Evolutionary conservation across 2,329 filamentous ascomycete species (phyloP).

Genomic region (Colletotrichum sidae): DNA sequence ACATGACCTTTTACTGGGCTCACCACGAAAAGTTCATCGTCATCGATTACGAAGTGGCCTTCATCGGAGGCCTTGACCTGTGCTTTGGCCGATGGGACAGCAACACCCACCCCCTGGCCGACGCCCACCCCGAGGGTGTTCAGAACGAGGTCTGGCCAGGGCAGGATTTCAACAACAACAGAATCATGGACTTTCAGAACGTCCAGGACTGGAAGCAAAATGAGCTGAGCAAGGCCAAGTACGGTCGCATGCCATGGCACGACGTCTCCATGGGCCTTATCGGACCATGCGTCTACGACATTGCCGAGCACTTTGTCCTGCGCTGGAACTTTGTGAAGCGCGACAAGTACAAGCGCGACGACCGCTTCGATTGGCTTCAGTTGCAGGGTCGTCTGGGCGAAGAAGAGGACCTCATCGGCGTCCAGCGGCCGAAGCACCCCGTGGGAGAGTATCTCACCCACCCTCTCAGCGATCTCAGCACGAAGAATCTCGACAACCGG

Average conservation of each 20-base stretch:
- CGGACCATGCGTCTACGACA: constrained; percentile 90
- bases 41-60: constrained; percentile 89
- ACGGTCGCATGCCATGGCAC: constrained; percentile 97
- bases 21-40: constrained; percentile 99
- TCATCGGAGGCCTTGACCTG: constrained; percentile 93
- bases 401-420: constrained; percentile 86
- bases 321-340: constrained; percentile 98
- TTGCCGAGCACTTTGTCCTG: constrained; percentile 93
- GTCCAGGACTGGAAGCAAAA: constrained; percentile 95
- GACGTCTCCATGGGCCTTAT: constrained; percentile 94
- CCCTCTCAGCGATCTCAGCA: constrained; percentile 75
- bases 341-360: constrained; percentile 95
- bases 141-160: constrained; percentile 90
- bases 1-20: constrained; percentile 98
- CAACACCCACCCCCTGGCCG: constrained; percentile 85
- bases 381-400: constrained; percentile 80
- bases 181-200: constrained; percentile 93
- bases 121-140: constrained; percentile 87
- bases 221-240: constrained; percentile 90
- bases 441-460: constrained; percentile 90
- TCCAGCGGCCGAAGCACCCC: constrained; percentile 89
- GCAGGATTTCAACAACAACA: constrained; percentile 98
- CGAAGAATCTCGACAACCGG: constrained; percentile 71
- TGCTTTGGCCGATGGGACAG: constrained; percentile 97
- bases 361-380: constrained; percentile 85